Evolutionary conservation across 164 flowering plant species (phyloP), one percentile per base, ranked within the genome.

Genomic region (Piper longum): DNA sequence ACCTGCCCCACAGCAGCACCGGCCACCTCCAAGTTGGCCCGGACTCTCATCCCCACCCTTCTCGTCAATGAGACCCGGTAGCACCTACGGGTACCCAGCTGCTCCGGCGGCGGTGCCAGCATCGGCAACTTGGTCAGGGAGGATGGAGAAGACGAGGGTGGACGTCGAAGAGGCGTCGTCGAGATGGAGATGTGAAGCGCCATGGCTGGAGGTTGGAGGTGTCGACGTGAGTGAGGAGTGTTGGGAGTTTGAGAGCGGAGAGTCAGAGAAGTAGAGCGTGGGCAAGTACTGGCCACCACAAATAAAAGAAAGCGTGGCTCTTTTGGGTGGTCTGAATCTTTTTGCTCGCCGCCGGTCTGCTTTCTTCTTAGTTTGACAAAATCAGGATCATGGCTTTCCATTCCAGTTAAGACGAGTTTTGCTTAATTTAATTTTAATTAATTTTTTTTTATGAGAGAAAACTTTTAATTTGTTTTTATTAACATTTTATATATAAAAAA

Each of bases 1-100:
- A 77, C 80, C 59, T 74, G 75, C 18, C 80, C 80, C 9, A 74
- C 77, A 16, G 70, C 79, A 1, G 73, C 67, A 3, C 52, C 71
- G 16, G 75, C 71, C 52, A 44, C 67, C 52, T 74, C 80, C 65
- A 77, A 65, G 64, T 75, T 71, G 58, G 70, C 69, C 43, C 69
- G 69, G 43, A 67, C 67, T 26, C 9, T 41, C 58, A 59, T 8
- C 54, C 71, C 55, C 14, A 14, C 9, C 59, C 64, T 65, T 57
- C 67, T 61, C 69, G 61, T 54, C 8, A 16, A n/a, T 16, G n/a
- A 4, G 41, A 39, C 3, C 39, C 60, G 51, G 48, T 2, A 2
- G 45, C 41, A 12, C 26, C 54, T 41, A 60, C 60, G 48, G 56
- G 54, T 56, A 55, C 62, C 58, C 9, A 40, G 9, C 52, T 61